phyloP scores from a whole-genome alignment of 257 asterid genomes.

The Echites panduratus region DNA sequence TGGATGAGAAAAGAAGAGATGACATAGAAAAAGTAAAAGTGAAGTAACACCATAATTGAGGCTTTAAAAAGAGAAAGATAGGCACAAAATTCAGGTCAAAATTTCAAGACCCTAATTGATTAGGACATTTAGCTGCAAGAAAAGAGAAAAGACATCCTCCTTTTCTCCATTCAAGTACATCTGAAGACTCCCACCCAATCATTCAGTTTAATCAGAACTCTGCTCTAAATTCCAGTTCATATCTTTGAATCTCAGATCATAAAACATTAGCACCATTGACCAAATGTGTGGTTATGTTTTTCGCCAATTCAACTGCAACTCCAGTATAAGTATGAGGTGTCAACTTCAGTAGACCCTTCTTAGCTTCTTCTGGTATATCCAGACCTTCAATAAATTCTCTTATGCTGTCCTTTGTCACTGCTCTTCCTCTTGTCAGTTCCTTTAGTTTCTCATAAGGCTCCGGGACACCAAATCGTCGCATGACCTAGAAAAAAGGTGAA shows the following conservation, averaged over 20 bases:
- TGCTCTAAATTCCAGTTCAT: not conserved
- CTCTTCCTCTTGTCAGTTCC: conserved; percentile 87
- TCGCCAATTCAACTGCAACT: conserved; percentile 44
- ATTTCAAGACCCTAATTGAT: not conserved
- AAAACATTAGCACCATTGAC: conserved; percentile 19
- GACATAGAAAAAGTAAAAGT: no score
- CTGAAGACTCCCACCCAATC: not conserved
- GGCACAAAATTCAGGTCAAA: not conserved
- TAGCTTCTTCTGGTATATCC: conserved; percentile 64
- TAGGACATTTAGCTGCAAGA: not conserved
- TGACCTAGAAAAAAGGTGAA: conserved; percentile 41
- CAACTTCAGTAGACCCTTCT: conserved; percentile 49
- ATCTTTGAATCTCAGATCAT: not conserved
- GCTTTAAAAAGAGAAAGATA: not conserved
- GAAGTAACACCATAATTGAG: not conserved
- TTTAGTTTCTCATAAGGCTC: conserved; percentile 93
- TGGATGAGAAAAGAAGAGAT: no score
- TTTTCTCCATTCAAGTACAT: not conserved
- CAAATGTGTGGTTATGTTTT: conserved; percentile 21
- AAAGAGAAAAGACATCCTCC: not conserved
- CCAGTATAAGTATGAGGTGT: conserved; percentile 78
- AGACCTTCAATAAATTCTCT: conserved; percentile 59
- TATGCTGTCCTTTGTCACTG: conserved; percentile 65
- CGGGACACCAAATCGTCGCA: conserved; percentile 84
- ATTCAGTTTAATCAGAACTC: not conserved